Evolutionary conservation across 345 rosid genomes (phyloP), one percentile per base, ranked within the genome.

Genomic region (Citrus maxima): DNA sequence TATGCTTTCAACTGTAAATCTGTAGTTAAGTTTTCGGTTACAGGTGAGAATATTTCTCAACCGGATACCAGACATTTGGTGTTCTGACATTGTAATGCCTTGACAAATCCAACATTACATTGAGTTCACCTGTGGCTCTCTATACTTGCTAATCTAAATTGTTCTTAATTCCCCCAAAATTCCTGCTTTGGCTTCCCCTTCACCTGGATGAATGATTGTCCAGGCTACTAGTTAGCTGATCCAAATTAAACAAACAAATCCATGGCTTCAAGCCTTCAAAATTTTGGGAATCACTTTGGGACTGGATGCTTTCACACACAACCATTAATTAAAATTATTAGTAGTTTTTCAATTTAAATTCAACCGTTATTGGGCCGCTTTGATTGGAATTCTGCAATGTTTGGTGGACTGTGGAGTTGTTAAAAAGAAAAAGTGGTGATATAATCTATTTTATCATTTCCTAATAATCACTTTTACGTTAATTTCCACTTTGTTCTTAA

Each of bases 1-100:
- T 74, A 66, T 68, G 73, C 56, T 65, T 76, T 70, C 82, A 80
- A 62, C 77, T 85, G 90, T 84, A 85, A 85, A 85, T 78, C 72
- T 82, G 84, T 85, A 87, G 90, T 76, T 75, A 30, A 73, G 75
- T 67, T 82, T 81, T 77, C 59, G 66, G 40, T 78, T 77, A 74
- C 76, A 70, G 78, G 74, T 82, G 83, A 82, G 82, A 84, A 61
- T 72, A 81, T 76, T 85, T 83, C 80, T 83, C 79, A 78, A 77
- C 77, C 74, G 83, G 65, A 28, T 68, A 42, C 46, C 68, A 51
- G 63, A 66, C 30, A 60, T 63, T 66, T 62, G 74, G 75, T 81
- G 67, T 81, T 81, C 84, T 66, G 82, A 83, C 80, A 70, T 69
- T 81, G 38, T 61, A 69, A 78, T 59, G 66, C 35, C 67, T 72